Base-by-base conservation (phyloP, 2,329 filamentous ascomycete genomes). In the Bipolaris bicolor region DNA sequence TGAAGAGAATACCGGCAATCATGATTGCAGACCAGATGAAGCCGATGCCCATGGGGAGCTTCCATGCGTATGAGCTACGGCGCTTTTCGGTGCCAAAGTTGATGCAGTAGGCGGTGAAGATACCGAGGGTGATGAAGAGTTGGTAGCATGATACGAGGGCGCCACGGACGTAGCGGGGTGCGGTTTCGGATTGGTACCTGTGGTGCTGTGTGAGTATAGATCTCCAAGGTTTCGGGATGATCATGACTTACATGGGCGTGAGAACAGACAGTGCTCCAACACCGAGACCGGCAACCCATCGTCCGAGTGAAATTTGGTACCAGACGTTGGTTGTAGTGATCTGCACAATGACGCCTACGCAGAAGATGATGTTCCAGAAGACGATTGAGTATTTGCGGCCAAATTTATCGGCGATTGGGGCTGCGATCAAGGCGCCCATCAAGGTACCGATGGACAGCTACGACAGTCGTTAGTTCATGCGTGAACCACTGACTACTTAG, bases 371-470 rank as follows among this genome's bases (percentile, higher is more conserved):
- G 53, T 86, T 84, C 61, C 86, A 84, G 49, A 80, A 75, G n/a
- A 85, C 84, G 63, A 90, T 90, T 16, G 85, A 84, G 36, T 84
- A 76, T 31, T 84, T 83, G 13, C 88, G 85, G 22, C 88, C 88
- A 45, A 89, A 79, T 3, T 76, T 76, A 59, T 90, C 87, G 36
- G 86, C 84, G 37, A 90, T 76, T 24, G 84, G 85, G 9, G 86
- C 80, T 29, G 78, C 77, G 26, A 78, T 75, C 2, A 92, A 79
- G 5, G 89, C 84, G 26, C 90, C 90, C 58, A 92, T 86, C 72
- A 92, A 90, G 6, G 89, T 92, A 29, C 90, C 90, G 20, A 88
- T 88, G 0, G 88, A 91, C 15, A 92, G 81, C 69, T 72, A 40
- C 36, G 20, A 24, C 5, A 26, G 24, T 10, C 18, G 24, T 37